Conservation (phyloP, 2,329 filamentous ascomycete species). For the Stromatinia cepivora region DNA sequence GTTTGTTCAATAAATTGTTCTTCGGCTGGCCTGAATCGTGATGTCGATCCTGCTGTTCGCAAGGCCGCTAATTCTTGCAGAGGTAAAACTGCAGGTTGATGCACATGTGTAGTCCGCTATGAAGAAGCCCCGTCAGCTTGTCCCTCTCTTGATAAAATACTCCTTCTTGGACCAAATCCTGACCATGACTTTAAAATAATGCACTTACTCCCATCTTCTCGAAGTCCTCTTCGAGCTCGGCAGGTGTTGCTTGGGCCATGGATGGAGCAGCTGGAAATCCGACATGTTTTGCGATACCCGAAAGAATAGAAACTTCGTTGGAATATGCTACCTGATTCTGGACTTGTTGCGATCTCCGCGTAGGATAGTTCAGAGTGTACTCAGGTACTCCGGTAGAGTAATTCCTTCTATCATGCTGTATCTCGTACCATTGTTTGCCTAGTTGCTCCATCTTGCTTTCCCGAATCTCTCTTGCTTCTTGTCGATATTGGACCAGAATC, state of each 20-base stretch:
- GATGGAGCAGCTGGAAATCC: slow-evolving; percentile 95
- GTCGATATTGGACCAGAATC: slow-evolving; percentile 87
- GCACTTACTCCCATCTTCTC: slow-evolving; percentile 80
- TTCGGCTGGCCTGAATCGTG: slow-evolving; percentile 60
- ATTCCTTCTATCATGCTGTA: slow-evolving; percentile 83
- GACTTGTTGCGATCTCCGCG: slow-evolving; percentile 73
- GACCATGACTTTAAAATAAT: slow-evolving; percentile 11
- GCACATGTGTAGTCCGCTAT: slow-evolving; percentile 37
- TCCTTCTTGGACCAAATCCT: neutral
- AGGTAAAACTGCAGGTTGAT: slow-evolving; percentile 33
- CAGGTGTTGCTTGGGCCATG: slow-evolving; percentile 68
- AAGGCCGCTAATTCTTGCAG: slow-evolving; percentile 41
- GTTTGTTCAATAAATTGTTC: slow-evolving; percentile 88
- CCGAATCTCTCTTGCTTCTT: slow-evolving; percentile 78
- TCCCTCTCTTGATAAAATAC: slow-evolving; percentile 1
- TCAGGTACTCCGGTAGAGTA: slow-evolving; percentile 76
- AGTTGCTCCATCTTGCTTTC: slow-evolving; percentile 78
- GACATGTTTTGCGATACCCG: slow-evolving; percentile 89
- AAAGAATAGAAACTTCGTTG: slow-evolving; percentile 86
- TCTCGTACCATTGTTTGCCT: slow-evolving; percentile 87
- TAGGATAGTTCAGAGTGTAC: slow-evolving; percentile 78
- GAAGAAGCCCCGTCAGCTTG: slow-evolving; percentile 29
- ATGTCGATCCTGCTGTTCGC: slow-evolving; percentile 38
- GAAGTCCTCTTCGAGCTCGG: slow-evolving; percentile 83
- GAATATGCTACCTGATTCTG: slow-evolving; percentile 90